These are phyloP conservation scores for Ascomycota sp. DNA, from an alignment of 2,329 filamentous ascomycete species.

Conservation along the genomic window DNA sequence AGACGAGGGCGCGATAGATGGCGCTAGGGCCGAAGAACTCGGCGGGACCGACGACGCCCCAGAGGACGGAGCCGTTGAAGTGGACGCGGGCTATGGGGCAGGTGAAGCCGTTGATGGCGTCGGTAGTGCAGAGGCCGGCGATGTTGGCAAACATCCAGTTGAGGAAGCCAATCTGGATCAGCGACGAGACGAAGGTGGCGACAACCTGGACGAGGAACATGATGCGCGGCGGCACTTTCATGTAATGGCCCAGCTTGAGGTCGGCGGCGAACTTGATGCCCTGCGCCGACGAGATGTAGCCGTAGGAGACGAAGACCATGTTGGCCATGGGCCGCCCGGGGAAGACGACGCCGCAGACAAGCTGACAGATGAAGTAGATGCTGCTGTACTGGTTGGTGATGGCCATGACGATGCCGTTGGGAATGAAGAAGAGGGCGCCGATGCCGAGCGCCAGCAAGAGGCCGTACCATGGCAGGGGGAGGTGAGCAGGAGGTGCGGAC, in stretches of 20 bases:
- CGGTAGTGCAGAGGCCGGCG: slow-evolving; percentile 52
- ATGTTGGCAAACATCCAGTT: slow-evolving; percentile 83
- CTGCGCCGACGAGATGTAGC: slow-evolving; percentile 74
- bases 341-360: slow-evolving; percentile 65
- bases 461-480: slow-evolving; percentile 75
- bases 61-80: slow-evolving; percentile 78
- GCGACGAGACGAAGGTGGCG: slow-evolving; percentile 53
- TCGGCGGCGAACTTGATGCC: slow-evolving; percentile 79
- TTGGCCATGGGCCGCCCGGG: slow-evolving; percentile 74
- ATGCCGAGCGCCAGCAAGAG: slow-evolving; percentile 60
- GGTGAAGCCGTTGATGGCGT: slow-evolving; percentile 72
- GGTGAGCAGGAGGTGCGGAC: slow-evolving; percentile 19
- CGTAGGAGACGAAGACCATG: slow-evolving; percentile 86
- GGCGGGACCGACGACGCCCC: slow-evolving; percentile 67
- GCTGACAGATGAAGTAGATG: slow-evolving; percentile 71
- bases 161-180: slow-evolving; percentile 66
- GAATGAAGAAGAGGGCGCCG: slow-evolving; percentile 66
- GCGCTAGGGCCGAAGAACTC: slow-evolving; percentile 65
- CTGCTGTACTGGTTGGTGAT: slow-evolving; percentile 79
- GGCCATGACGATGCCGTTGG: slow-evolving; percentile 82
- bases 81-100: slow-evolving; percentile 75
- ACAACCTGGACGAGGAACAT: slow-evolving; percentile 62
- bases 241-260: slow-evolving; percentile 72
- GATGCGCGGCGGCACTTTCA: slow-evolving; percentile 68
- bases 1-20: slow-evolving; percentile 57